Percentiles rank a stretch among this genome's conserved stretches.
These are phyloP conservation scores for Metschnikowia amazonensis DNA, from an alignment of 805 yeast species.

Conservation along the genomic window DNA sequence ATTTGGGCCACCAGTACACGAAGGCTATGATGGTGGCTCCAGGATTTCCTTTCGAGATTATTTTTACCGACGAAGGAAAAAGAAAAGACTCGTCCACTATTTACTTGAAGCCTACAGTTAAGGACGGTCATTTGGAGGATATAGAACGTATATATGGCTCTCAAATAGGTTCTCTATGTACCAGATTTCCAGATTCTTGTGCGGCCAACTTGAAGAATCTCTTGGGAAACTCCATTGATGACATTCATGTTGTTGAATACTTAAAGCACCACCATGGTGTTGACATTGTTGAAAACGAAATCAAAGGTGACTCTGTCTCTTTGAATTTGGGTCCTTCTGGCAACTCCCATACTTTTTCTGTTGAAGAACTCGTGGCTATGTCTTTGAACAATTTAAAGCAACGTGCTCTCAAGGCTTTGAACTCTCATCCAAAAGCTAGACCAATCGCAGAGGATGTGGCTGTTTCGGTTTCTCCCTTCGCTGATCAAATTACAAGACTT, in stretches of 20 bases:
- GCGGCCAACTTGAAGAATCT: constrained; percentile 65
- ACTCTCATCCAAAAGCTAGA: constrained; percentile 44
- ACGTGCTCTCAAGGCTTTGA: constrained; percentile 63
- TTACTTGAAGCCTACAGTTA: constrained; percentile 46
- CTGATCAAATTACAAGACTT: constrained; percentile 58
- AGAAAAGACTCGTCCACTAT: constrained; percentile 84
- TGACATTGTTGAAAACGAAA: constrained; percentile 36
- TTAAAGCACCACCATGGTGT: constrained; percentile 58
- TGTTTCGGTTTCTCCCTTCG: constrained; percentile 73
- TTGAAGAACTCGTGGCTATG: constrained; percentile 89
- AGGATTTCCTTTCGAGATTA: constrained; percentile 80
- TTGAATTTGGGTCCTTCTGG: constrained; percentile 43
- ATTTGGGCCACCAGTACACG: constrained; percentile 81
- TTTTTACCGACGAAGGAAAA: constrained; percentile 85
- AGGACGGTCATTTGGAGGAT: constrained; percentile 32
- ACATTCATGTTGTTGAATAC: constrained; percentile 46
- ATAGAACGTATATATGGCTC: constrained; percentile 77
- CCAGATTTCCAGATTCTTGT: constrained; percentile 71
- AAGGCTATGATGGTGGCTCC: constrained; percentile 91
- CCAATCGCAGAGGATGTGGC: constrained; percentile 61
- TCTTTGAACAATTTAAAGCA: constrained; percentile 56
- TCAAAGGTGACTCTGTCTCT: constrained; percentile 49
- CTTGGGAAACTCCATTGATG: constrained; percentile 58
- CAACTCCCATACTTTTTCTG: constrained; percentile 33
- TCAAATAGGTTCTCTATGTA: constrained; percentile 61